Percentiles rank a stretch among this genome's conserved stretches.
Evolutionary conservation across 2,329 filamentous ascomycete genomes (phyloP).

Genomic region (Biscogniauxia marginata): DNA sequence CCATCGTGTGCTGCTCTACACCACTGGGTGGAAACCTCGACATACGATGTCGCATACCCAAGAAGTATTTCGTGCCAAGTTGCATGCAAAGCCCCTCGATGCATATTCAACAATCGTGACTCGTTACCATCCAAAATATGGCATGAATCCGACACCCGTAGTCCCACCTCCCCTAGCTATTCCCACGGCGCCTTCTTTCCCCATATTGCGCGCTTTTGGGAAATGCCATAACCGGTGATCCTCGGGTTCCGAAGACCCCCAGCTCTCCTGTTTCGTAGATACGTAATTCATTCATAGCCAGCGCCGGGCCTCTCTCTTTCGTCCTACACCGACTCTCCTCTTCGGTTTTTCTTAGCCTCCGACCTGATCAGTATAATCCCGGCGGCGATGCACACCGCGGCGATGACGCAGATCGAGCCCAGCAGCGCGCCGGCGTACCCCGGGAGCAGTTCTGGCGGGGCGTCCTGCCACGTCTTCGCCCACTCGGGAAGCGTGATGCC

Average conservation of each 20-base stretch:
- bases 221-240: background rate
- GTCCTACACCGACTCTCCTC: background rate
- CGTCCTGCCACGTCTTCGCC: conserved; percentile 16
- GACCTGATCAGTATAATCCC: conserved; percentile 11
- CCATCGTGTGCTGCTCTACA: too few species aligned
- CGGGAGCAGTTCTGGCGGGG: conserved; percentile 6
- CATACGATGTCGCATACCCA: too few species aligned
- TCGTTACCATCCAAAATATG: background rate
- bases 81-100: background rate
- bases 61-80: background rate
- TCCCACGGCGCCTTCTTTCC: too few species aligned
- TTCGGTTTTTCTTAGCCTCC: conserved; percentile 6
- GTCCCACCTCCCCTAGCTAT: too few species aligned
- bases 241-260: background rate
- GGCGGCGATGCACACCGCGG: conserved; percentile 10
- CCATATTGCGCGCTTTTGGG: too few species aligned
- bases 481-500: conserved; percentile 14
- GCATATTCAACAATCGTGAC: background rate
- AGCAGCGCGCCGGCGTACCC: conserved; percentile 14
- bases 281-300: background rate
- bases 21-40: too few species aligned
- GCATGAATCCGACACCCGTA: background rate
- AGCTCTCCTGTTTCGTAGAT: background rate
- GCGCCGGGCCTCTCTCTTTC: too few species aligned
- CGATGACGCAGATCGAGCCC: conserved; percentile 10